Base-by-base conservation (phyloP, 179 eudicot species). In the Silene coronaria region DNA sequence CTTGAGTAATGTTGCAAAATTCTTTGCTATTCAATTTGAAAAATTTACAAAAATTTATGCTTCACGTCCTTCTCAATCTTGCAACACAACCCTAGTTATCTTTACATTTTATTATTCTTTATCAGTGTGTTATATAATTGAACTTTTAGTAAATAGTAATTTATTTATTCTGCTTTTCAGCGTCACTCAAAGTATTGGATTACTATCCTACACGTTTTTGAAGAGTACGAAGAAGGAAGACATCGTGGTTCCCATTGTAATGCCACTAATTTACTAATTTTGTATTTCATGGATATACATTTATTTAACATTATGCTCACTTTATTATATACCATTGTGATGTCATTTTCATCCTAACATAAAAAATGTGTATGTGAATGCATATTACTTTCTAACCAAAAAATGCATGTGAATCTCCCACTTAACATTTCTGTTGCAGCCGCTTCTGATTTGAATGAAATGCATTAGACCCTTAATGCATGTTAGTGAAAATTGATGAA, bases 191-290 rank as follows among this genome's bases (percentile, higher is more conserved):
- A 89, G 96, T 82, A 87, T 92, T 83, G 97, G 97, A 27, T 83
- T 92, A 83, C 81, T 92, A 72, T 91, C 97, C 16, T 92, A 91
- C 83, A 89, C 97, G 55, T 92, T 91, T 80, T 83, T 92, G 84
- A 84, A 85, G 85, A 83, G 87, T 85, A 92, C 96, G 9, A 89
- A 91, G 67, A 92, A 91, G 81, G 96, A 92, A 87, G 97, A 92
- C 77, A 92, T 92, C 45, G 91, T 92, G 14, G 97, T 92, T 83
- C 97, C 96, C 74, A 92, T 88, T 89, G 97, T 92, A 86, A 87
- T 66, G 75, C 79, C 51, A 45, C 51, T 45, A 45, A 45, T 45
- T 11, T 45, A 45, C 51, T 45, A 45, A 45, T 45, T 45, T 68
- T 30, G 46, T 12, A 62, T 77, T 24, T 60, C 71, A 51, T 21